Evolutionary conservation across 73 alveolate species (phyloP).

Genomic region (Effrenium voratum): DNA sequence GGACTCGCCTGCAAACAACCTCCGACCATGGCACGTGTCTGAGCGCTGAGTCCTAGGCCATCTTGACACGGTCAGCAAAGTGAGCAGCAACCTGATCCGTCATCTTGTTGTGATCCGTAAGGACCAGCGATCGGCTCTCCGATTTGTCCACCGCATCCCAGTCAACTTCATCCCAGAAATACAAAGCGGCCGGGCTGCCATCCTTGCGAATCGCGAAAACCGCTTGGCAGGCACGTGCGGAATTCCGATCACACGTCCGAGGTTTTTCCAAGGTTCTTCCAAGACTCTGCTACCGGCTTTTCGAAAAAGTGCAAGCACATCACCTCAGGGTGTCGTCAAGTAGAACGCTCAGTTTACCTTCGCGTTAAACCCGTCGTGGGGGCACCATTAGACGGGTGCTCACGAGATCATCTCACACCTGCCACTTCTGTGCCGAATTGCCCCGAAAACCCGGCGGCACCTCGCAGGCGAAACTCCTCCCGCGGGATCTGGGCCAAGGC

Average conservation of each 20-base stretch:
- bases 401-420: no score
- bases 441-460: no score
- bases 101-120: conserved; percentile 65
- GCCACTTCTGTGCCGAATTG: no score
- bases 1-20: no score
- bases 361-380: no score
- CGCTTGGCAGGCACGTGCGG: background rate
- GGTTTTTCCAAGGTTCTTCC: background rate
- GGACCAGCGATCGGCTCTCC: conserved; percentile 15
- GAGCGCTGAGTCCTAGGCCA: no score
- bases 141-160: conserved; percentile 32
- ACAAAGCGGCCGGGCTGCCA: conserved; percentile 37
- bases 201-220: background rate
- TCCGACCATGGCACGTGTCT: no score
- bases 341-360: no score
- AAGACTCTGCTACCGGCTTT: conserved; percentile 32
- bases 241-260: background rate
- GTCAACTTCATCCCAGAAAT: conserved; percentile 47
- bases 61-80: no score
- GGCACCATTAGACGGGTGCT: no score
- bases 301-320: conserved; percentile 19
- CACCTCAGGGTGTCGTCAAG: no score
- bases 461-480: conserved; percentile 68
- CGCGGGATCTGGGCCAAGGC: conserved; percentile 75
- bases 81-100: conserved; percentile 39